These are phyloP conservation scores for Myrica gale DNA, from an alignment of 306 rosid genomes.

Conservation along the genomic window DNA sequence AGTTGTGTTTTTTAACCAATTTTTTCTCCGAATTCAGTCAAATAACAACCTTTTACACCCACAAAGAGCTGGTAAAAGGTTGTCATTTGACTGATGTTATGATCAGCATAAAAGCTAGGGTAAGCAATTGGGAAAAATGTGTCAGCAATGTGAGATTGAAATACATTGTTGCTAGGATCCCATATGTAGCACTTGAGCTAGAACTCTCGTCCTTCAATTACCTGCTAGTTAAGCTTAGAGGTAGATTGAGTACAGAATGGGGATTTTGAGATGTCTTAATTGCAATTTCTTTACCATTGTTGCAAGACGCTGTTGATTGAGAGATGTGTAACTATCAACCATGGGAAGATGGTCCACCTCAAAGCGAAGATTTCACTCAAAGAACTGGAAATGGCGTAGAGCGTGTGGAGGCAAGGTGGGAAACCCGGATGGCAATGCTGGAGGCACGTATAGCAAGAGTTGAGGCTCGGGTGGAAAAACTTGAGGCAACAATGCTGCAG, in stretches of 20 bases:
- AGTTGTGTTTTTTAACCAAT: background rate
- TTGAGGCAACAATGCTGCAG: conserved; percentile 18
- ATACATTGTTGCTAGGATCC: background rate
- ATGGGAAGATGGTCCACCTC: conserved; percentile 23
- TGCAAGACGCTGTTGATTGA: background rate
- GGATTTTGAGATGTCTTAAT: background rate
- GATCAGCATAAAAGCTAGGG: background rate
- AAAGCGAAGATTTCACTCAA: conserved; percentile 5
- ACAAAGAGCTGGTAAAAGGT: background rate
- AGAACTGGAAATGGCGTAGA: conserved; percentile 18
- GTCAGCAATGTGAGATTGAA: background rate
- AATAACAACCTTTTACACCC: too few species aligned
- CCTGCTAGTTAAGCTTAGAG: background rate
- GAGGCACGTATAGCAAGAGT: conserved; percentile 26
- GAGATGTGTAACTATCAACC: conserved; percentile 26
- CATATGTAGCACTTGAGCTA: background rate
- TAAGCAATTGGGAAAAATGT: background rate
- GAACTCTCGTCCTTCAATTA: background rate
- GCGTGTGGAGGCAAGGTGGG: conserved; percentile 11
- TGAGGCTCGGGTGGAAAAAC: conserved; percentile 26
- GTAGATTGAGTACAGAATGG: background rate
- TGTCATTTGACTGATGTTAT: background rate
- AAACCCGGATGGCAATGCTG: conserved; percentile 16
- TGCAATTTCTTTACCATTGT: background rate
- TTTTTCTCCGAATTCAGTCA: too few species aligned